Percentiles rank a stretch among this genome's conserved stretches.
These are phyloP conservation scores for Blastobotrys persicus DNA, from an alignment of 1,139 yeast species.

Conservation along the genomic window DNA sequence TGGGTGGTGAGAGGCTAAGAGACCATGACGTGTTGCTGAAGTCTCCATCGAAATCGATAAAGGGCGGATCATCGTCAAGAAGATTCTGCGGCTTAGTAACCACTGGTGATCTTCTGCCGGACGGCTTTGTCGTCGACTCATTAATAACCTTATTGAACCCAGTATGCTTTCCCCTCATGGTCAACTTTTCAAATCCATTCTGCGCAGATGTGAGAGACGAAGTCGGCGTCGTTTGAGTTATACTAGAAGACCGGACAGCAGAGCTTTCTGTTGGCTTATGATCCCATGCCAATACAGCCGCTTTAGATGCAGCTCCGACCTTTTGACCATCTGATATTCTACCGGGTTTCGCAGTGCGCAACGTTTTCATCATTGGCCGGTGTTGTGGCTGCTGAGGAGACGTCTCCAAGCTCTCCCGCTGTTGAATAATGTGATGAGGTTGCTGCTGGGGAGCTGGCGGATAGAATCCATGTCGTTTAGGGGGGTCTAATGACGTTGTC, in stretches of 20 bases:
- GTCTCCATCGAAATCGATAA: constrained; percentile 10
- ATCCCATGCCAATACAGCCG: constrained; percentile 31
- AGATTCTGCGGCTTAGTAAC: not conserved
- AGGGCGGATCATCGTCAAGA: constrained; percentile 3
- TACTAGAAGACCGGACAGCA: not conserved
- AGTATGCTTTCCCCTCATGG: constrained; percentile 18
- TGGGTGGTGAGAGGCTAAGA: not conserved
- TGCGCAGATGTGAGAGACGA: constrained; percentile 4
- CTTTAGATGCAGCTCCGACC: constrained; percentile 25
- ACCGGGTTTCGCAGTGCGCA: constrained; percentile 26
- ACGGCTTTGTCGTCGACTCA: not conserved
- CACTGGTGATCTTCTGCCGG: constrained; percentile 5
- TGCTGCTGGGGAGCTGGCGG: constrained; percentile 8
- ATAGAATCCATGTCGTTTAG: not conserved
- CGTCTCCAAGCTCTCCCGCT: not conserved
- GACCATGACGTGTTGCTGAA: not conserved
- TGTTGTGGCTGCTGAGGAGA: constrained; percentile 6
- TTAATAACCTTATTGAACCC: constrained; percentile 21
- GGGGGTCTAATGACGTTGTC: constrained; percentile 1
- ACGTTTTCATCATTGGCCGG: constrained; percentile 25
- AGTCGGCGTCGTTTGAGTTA: not conserved
- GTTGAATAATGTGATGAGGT: constrained; percentile 6
- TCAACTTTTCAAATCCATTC: constrained; percentile 20
- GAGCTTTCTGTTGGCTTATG: constrained; percentile 2
- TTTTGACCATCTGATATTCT: constrained; percentile 22